Evolutionary conservation across 768 basidiomycete species (phyloP).

Genomic region (Lentinula raphanica): DNA sequence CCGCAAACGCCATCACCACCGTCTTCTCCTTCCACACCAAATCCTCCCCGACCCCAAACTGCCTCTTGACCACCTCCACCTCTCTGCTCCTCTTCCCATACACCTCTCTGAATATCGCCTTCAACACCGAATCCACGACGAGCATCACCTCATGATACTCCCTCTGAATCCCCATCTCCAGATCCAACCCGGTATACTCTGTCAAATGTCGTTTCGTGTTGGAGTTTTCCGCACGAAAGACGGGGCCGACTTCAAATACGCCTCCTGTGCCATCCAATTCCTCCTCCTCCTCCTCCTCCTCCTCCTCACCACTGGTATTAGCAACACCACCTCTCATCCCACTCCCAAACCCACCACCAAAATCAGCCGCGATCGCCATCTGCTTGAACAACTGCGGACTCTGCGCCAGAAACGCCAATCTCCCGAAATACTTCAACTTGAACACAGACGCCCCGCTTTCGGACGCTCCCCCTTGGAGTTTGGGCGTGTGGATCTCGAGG

Average conservation of each 20-base stretch:
- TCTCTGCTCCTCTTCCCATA: not conserved
- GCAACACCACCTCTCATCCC: too few relatives aligned
- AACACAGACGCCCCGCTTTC: slow-evolving; percentile 48
- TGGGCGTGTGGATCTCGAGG: slow-evolving; percentile 48
- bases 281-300: too few relatives aligned
- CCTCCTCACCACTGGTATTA: too few relatives aligned
- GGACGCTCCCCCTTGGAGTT: slow-evolving; percentile 48
- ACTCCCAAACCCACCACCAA: slow-evolving; percentile 29
- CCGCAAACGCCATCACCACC: slow-evolving; percentile 40
- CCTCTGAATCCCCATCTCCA: slow-evolving; percentile 49
- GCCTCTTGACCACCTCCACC: slow-evolving; percentile 17
- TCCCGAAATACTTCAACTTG: slow-evolving; percentile 48
- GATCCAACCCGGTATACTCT: slow-evolving; percentile 50
- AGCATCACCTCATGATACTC: slow-evolving; percentile 35
- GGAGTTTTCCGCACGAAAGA: slow-evolving; percentile 25
- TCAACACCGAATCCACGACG: not conserved
- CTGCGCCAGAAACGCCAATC: slow-evolving; percentile 46
- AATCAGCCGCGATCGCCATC: slow-evolving; percentile 49
- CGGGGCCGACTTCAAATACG: slow-evolving; percentile 45
- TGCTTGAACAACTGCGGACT: slow-evolving; percentile 50
- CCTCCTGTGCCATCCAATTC: too few relatives aligned
- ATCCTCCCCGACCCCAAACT: slow-evolving; percentile 50
- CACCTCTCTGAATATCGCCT: not conserved
- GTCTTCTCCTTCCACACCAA: slow-evolving; percentile 54
- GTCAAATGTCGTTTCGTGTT: slow-evolving; percentile 52